These are phyloP conservation scores for Brassica carinata DNA, from an alignment of 345 rosid species.

Conservation along the genomic window DNA sequence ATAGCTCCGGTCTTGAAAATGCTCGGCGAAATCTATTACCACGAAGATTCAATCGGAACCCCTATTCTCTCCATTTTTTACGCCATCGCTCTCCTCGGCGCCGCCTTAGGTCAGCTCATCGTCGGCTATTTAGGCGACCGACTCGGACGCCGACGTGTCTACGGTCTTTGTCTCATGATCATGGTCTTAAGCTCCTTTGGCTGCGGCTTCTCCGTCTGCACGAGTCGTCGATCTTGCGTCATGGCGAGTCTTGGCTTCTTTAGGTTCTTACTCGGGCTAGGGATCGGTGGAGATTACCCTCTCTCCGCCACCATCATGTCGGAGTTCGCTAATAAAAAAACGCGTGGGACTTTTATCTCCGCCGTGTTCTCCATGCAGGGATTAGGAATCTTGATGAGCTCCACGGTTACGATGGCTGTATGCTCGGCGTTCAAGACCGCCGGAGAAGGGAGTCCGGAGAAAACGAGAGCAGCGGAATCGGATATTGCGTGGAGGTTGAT, in stretches of 20 bases:
- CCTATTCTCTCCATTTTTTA: conserved; percentile 40
- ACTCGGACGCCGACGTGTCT: conserved; percentile 58
- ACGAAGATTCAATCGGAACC: conserved; percentile 23
- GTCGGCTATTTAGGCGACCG: conserved; percentile 69
- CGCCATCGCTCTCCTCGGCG: conserved; percentile 55
- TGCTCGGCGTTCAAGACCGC: conserved; percentile 40
- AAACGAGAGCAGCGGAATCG: conserved; percentile 31
- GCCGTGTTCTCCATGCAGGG: conserved; percentile 85
- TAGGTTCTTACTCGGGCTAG: conserved; percentile 65
- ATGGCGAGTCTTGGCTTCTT: conserved; percentile 59
- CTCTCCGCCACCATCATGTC: conserved; percentile 83
- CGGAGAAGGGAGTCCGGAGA: conserved; percentile 9
- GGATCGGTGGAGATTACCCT: conserved; percentile 82
- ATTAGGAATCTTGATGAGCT: conserved; percentile 62
- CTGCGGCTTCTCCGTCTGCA: conserved; percentile 67
- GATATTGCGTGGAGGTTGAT: conserved; percentile 77
- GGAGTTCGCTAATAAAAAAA: conserved; percentile 72
- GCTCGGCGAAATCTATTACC: conserved; percentile 48
- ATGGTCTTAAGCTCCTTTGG: conserved; percentile 65
- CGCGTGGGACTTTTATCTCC: conserved; percentile 71
- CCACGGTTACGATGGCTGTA: conserved; percentile 54
- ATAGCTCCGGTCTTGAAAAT: conserved; percentile 46
- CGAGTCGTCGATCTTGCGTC: conserved; percentile 51
- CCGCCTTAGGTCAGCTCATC: conserved; percentile 60
- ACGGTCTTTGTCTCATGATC: conserved; percentile 56